Conservation (phyloP, 768 basidiomycete species). For the Lactarius deliciosus region DNA sequence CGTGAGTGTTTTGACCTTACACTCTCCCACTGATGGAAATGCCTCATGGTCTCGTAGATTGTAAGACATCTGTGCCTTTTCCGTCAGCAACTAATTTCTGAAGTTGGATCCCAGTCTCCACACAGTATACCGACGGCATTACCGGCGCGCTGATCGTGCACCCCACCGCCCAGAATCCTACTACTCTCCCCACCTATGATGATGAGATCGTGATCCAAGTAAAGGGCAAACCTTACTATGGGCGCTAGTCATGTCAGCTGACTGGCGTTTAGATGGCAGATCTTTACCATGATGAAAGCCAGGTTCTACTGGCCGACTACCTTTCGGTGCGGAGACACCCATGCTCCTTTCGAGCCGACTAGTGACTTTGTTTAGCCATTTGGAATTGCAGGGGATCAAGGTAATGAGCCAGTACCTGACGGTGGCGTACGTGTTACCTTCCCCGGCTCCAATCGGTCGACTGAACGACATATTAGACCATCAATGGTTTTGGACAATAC, state of each 20-base stretch:
- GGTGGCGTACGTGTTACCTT: slow-evolving; percentile 31
- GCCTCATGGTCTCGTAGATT: slow-evolving; percentile 20
- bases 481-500: slow-evolving; percentile 40
- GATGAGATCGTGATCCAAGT: slow-evolving; percentile 38
- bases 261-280: slow-evolving; percentile 38
- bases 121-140: slow-evolving; percentile 49
- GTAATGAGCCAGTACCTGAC: slow-evolving; percentile 40
- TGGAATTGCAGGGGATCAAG: slow-evolving; percentile 36
- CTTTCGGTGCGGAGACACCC: slow-evolving; percentile 31
- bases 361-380: slow-evolving; percentile 29
- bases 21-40: background rate
- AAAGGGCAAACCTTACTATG: background rate
- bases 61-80: slow-evolving; percentile 22
- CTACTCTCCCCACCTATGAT: slow-evolving; percentile 40
- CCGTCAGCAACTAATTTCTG: background rate
- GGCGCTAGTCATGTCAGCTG: background rate
- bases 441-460: background rate
- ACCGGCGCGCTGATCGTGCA: slow-evolving; percentile 50
- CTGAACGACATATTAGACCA: slow-evolving; percentile 26
- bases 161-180: slow-evolving; percentile 38
- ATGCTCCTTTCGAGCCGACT: background rate
- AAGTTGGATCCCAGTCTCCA: slow-evolving; percentile 27
- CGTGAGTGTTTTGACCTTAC: slow-evolving; percentile 24
- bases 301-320: slow-evolving; percentile 31
- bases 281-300: slow-evolving; percentile 37